Percentiles rank a stretch among this genome's conserved stretches.
phyloP scores from a whole-genome alignment of 1,284 basidiomycete species.

The Ganoderma boninense region DNA sequence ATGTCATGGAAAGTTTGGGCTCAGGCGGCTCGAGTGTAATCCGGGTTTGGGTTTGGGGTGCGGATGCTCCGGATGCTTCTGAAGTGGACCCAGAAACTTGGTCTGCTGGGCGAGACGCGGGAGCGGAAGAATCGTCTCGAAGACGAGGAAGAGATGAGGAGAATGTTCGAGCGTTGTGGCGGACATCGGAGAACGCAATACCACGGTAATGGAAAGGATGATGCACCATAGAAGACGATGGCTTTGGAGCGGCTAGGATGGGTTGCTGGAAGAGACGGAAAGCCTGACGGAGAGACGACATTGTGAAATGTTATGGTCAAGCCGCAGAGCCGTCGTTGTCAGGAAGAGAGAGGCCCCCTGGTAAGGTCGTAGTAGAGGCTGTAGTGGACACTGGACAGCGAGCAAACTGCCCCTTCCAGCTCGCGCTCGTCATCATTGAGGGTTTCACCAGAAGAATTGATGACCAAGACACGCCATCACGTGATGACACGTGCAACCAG shows the following conservation, averaged over 20 bases:
- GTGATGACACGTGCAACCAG: no score
- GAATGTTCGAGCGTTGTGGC: slow-evolving; percentile 1
- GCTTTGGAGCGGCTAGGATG: background rate
- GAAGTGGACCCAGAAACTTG: background rate
- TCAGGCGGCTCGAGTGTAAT: slow-evolving; percentile 44
- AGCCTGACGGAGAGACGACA: slow-evolving; percentile 2
- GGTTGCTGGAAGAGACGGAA: slow-evolving; percentile 5
- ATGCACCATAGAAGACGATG: background rate
- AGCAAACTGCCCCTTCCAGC: background rate
- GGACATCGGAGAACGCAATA: background rate
- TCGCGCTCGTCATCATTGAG: background rate
- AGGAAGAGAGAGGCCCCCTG: background rate
- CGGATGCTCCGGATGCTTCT: slow-evolving; percentile 3
- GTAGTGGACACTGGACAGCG: background rate
- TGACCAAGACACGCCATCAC: background rate
- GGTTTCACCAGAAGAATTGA: background rate
- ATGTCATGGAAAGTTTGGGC: slow-evolving; percentile 78
- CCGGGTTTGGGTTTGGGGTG: slow-evolving; percentile 26
- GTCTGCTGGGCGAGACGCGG: background rate
- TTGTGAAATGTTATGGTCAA: background rate
- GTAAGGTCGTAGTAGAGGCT: background rate
- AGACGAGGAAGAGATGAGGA: background rate
- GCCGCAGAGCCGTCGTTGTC: background rate
- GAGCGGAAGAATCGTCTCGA: background rate
- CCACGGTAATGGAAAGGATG: background rate